Conservation (phyloP, 2,329 filamentous ascomycete species). For the Aspergillus aculeatinus region DNA sequence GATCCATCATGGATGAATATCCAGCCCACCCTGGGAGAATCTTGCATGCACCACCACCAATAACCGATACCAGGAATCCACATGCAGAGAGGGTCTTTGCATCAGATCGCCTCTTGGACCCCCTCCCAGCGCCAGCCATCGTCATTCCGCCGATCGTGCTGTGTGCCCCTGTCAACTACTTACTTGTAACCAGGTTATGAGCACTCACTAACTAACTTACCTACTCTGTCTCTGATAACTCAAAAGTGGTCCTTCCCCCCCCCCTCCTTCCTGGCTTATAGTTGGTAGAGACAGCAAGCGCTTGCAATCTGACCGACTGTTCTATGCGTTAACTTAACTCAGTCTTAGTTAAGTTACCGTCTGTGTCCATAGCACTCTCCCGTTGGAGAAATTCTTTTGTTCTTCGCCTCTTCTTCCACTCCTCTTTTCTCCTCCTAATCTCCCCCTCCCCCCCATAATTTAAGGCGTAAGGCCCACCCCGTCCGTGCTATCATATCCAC, state of each 20-base stretch:
- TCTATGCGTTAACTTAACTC: background rate
- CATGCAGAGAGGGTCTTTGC: conserved; percentile 2
- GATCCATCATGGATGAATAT: background rate
- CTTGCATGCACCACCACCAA: background rate
- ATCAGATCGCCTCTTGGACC: conserved; percentile 4
- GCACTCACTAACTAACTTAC: conserved; percentile 7
- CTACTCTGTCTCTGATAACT: conserved; percentile 7
- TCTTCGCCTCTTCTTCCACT: background rate
- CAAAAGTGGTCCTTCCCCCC: conserved; percentile 15
- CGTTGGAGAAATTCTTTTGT: conserved; percentile 9
- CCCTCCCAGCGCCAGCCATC: conserved; percentile 9
- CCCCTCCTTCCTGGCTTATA: conserved; percentile 8
- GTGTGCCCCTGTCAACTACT: conserved; percentile 16
- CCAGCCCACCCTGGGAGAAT: background rate
- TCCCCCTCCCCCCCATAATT: background rate
- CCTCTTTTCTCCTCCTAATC: background rate
- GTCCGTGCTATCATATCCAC: conserved; percentile 11
- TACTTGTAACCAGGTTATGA: conserved; percentile 1
- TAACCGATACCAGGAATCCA: background rate
- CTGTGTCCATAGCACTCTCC: conserved; percentile 14
- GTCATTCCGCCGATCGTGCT: conserved; percentile 18
- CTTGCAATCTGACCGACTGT: conserved; percentile 8
- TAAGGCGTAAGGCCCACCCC: conserved; percentile 6
- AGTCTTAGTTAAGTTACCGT: background rate
- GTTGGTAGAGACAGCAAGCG: conserved; percentile 9